Conservation (phyloP, 495 filamentous ascomycete genomes). For the Hypoxylon lienhwacheense region DNA sequence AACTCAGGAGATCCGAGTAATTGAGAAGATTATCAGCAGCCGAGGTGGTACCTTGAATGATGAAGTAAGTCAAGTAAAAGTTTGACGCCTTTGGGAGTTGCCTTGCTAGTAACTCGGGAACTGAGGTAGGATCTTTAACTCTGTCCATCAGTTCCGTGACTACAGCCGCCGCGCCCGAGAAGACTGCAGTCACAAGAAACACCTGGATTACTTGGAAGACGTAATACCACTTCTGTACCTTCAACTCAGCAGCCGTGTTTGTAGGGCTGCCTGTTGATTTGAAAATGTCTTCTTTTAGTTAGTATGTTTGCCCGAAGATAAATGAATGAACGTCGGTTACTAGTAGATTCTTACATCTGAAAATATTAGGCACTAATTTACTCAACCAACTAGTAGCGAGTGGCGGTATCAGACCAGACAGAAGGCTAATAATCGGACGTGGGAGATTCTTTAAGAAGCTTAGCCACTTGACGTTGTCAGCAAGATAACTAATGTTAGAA, state of each 20-base stretch:
- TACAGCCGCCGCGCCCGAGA: constrained; percentile 64
- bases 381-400: constrained; percentile 76
- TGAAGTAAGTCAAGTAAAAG: constrained; percentile 88
- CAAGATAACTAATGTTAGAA: constrained; percentile 75
- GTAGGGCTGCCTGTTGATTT: constrained; percentile 72
- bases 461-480: constrained; percentile 62
- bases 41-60: constrained; percentile 78
- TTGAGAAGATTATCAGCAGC: constrained; percentile 63
- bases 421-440: constrained; percentile 63
- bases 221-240: constrained; percentile 81
- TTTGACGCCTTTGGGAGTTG: constrained; percentile 81
- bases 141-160: constrained; percentile 59
- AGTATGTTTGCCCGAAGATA: not conserved
- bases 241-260: constrained; percentile 71
- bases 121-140: constrained; percentile 60
- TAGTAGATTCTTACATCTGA: constrained; percentile 62
- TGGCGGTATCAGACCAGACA: constrained; percentile 77
- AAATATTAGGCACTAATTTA: constrained; percentile 75
- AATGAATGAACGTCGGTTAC: not conserved
- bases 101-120: constrained; percentile 64
- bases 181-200: constrained; percentile 81
- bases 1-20: constrained; percentile 48
- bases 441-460: constrained; percentile 70
- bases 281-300: constrained; percentile 58
- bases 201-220: constrained; percentile 89